Conservation (phyloP, 805 yeast genomes). For the Nakazawaea pomicola region DNA sequence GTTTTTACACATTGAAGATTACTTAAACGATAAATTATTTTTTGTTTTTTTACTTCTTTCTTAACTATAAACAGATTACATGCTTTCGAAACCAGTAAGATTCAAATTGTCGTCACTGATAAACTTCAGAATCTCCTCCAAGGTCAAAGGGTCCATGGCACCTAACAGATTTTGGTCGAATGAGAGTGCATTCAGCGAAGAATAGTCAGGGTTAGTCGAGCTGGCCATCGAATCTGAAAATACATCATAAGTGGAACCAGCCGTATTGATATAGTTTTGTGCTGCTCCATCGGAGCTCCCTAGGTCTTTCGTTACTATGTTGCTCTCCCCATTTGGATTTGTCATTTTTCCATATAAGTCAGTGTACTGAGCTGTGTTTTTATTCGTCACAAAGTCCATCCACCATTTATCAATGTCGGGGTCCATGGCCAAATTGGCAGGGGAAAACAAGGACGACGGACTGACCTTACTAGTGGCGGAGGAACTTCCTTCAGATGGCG, state of each 20-base stretch:
- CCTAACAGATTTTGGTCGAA: too few species aligned
- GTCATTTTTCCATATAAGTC: not conserved
- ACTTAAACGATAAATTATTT: too few species aligned
- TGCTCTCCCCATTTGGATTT: not conserved
- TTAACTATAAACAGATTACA: too few species aligned
- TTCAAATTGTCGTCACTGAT: not conserved
- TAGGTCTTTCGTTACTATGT: not conserved
- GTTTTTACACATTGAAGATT: not conserved
- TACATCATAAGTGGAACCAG: not conserved
- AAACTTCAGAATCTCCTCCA: not conserved
- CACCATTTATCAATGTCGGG: constrained; percentile 8
- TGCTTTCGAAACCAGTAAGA: not conserved
- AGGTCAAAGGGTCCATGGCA: not conserved
- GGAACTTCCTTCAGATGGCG: not conserved
- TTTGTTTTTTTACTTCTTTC: too few species aligned
- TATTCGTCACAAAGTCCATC: not conserved
- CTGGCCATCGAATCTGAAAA: not conserved
- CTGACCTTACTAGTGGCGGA: not conserved
- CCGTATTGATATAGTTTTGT: not conserved
- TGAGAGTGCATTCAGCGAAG: too few species aligned
- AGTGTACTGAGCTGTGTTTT: not conserved
- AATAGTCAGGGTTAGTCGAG: too few species aligned
- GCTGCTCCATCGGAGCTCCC: too few species aligned
- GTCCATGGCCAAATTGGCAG: not conserved
- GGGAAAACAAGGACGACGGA: not conserved